Evolutionary conservation across 106 monocot species (phyloP), one percentile per base, ranked within the genome.

Genomic region (Amphibolis antarctica): DNA sequence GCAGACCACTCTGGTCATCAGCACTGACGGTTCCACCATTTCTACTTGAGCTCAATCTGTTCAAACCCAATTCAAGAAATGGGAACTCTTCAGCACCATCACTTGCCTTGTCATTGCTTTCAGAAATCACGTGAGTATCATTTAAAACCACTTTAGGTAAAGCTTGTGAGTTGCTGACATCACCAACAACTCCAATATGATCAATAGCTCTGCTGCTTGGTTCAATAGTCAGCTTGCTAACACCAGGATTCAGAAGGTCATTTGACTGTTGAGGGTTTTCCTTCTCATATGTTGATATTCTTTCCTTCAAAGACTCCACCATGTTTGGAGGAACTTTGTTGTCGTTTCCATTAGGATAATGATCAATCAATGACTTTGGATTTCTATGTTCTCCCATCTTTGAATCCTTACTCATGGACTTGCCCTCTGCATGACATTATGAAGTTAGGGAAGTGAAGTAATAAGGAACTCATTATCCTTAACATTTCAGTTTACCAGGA

Each of bases 41-140:
- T 42, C 69, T 73, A 62, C 48, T 62, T 43, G 86, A 81, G 72
- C 81, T 79, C 19, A 70, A 46, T 66, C 80, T 79, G 74, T 96
- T 96, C 61, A 84, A 71, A 71, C 84, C 84, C 73, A 84, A 71
- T 26, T 84, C 84, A 69, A 83, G 64, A 7, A 79, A 84, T 59
- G 83, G 79, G 10, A 76, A 47, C 23, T 81, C 86, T 15, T 69
- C 51, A 0, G 48, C 70, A 57, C 26, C 66, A n/a, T 59, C 65
- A 57, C 9, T 21, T 42, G 28, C 56, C 27, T 85, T 82, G 44
- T 86, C 79, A 46, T 84, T 77, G 26, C 70, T 71, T 57, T 81
- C 76, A 63, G 75, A 54, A 12, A 73, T 62, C 56, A 79, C 70
- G 10, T 22, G 55, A 48, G 68, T 66, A 24, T 29, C 28, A 64